A percentile compares a stretch with the other conserved stretches of the same genome.
Evolutionary conservation across 2,329 filamentous ascomycete genomes (phyloP).

Genomic region (Fusarium fracticaudum): DNA sequence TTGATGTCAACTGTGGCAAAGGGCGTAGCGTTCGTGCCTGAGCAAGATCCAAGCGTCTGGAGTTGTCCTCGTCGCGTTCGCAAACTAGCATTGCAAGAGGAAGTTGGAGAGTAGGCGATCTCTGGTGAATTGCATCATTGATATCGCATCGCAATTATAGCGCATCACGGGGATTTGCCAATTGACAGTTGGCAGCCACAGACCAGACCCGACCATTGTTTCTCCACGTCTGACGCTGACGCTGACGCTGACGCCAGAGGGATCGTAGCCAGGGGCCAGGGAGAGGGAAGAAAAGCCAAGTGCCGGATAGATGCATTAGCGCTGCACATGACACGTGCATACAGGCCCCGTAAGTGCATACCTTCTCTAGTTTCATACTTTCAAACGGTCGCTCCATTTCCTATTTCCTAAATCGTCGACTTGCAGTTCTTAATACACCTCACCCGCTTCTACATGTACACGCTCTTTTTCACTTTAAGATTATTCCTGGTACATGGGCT

Average conservation of each 20-base stretch:
- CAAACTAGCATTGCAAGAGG: neutral
- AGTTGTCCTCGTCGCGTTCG: neutral
- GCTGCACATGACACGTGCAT: constrained; percentile 19
- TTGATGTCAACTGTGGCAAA: constrained; percentile 25
- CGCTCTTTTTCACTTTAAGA: neutral
- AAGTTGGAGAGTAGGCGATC: neutral
- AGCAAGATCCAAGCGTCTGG: constrained; percentile 23
- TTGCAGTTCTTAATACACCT: constrained; percentile 39
- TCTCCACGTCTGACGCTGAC: constrained; percentile 6
- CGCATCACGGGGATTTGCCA: neutral
- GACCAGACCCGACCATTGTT: neutral
- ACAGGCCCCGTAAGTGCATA: constrained; percentile 12
- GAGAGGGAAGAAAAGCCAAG: neutral
- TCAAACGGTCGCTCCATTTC: constrained; percentile 30
- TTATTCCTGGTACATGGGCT: neutral
- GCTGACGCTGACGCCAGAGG: constrained; percentile 18
- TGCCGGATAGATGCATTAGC: constrained; percentile 35
- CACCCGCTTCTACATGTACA: constrained; percentile 31
- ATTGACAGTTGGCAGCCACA: constrained; percentile 8
- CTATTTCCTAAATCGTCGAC: constrained; percentile 42
- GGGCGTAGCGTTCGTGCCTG: constrained; percentile 10
- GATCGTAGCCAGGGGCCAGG: constrained; percentile 17
- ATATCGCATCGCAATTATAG: constrained; percentile 1
- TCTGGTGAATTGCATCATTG: constrained; percentile 14
- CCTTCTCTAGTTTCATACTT: constrained; percentile 18